phyloP scores from a whole-genome alignment of 805 yeast species.

The Lachancea sp. region DNA sequence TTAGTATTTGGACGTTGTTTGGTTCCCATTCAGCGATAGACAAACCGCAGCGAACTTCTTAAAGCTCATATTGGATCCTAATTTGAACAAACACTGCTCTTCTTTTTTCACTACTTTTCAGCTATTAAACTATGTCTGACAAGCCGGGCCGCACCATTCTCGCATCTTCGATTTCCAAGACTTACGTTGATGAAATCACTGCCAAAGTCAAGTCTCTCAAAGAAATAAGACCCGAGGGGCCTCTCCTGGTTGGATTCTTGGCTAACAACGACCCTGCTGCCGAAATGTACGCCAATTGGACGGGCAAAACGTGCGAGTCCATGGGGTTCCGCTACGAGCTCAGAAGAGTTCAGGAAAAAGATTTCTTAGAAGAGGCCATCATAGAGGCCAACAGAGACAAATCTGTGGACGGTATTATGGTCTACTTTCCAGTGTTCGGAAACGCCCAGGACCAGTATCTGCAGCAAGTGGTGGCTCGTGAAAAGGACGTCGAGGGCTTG shows the following conservation, averaged over 20 bases:
- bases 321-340: constrained; percentile 83
- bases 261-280: constrained; percentile 97
- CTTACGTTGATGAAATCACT: constrained; percentile 66
- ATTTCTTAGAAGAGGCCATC: constrained; percentile 76
- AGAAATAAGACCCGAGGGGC: constrained; percentile 39
- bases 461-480: constrained; percentile 86
- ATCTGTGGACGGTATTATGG: constrained; percentile 84
- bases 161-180: constrained; percentile 83
- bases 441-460: constrained; percentile 91
- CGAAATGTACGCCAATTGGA: constrained; percentile 91
- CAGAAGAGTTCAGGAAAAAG: constrained; percentile 60
- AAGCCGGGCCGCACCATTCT: constrained; percentile 69
- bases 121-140: constrained; percentile 21
- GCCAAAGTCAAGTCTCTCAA: constrained; percentile 45
- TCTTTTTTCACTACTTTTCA: background rate
- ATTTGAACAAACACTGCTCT: background rate
- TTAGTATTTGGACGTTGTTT: too few relatives aligned
- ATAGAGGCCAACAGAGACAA: constrained; percentile 76
- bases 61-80: background rate
- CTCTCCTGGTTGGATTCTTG: constrained; percentile 81
- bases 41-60: too few relatives aligned
- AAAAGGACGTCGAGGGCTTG: constrained; percentile 94
- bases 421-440: constrained; percentile 95
- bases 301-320: constrained; percentile 80
- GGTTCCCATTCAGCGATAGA: too few relatives aligned